Evolutionary conservation across 1,284 basidiomycete species (phyloP).

Genomic region (Macrocystidia cucumis): DNA sequence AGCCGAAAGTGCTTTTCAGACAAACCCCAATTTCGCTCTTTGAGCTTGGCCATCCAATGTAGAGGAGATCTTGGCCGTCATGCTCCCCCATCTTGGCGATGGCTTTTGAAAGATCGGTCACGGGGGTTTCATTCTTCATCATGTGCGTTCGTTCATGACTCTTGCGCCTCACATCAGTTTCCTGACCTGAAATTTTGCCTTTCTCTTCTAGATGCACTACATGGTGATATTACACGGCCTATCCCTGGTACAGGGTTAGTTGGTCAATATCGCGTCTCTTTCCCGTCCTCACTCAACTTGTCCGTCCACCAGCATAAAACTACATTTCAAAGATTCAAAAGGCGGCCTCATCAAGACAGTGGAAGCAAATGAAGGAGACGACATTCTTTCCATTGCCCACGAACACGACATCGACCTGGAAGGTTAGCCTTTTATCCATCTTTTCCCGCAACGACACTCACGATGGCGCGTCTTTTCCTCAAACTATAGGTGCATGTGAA

Average conservation of each 20-base stretch:
- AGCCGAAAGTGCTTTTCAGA: too few species aligned
- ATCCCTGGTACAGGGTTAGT: constrained; percentile 60
- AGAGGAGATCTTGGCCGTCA: too few species aligned
- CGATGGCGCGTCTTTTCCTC: constrained; percentile 1
- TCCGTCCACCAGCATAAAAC: constrained; percentile 84
- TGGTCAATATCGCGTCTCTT: too few species aligned
- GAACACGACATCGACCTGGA: constrained; percentile 98
- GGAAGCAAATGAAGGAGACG: constrained; percentile 92
- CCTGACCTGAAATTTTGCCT: background rate
- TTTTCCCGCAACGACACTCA: background rate
- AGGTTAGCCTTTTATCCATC: constrained; percentile 43
- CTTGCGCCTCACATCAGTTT: background rate
- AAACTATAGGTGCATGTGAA: constrained; percentile 86
- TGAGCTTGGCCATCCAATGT: too few species aligned
- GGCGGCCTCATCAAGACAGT: constrained; percentile 81
- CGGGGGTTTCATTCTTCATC: constrained; percentile 3
- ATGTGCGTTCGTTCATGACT: background rate
- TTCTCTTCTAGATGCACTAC: constrained; percentile 19
- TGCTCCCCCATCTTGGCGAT: too few species aligned
- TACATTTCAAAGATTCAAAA: constrained; percentile 87
- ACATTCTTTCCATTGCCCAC: constrained; percentile 86
- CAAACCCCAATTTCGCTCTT: too few species aligned
- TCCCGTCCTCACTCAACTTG: too few species aligned
- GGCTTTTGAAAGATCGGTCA: too few species aligned
- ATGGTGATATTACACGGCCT: constrained; percentile 39